Conservation (phyloP, 2,329 filamentous ascomycete genomes). For the Apiospora rasikravindrae region DNA sequence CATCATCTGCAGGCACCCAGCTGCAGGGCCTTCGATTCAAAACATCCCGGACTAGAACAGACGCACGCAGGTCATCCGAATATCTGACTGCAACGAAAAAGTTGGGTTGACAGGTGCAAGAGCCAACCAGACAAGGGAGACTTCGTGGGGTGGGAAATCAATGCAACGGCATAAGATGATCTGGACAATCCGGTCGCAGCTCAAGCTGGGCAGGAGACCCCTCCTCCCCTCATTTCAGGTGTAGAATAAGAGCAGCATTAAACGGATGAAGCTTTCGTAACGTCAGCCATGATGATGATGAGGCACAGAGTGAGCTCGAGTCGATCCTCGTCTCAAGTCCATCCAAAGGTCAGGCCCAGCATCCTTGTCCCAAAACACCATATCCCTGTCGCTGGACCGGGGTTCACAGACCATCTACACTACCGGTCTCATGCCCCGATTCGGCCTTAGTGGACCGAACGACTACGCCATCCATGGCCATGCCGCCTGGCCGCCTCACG, state of each 20-base stretch:
- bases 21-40: constrained; percentile 28
- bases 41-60: constrained; percentile 35
- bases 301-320: constrained; percentile 40
- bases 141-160: constrained; percentile 33
- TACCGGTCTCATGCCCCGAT: constrained; percentile 38
- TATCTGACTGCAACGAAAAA: constrained; percentile 20
- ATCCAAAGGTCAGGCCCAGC: constrained; percentile 37
- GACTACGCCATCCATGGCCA: constrained; percentile 30
- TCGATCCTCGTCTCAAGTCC: constrained; percentile 52
- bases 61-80: constrained; percentile 37
- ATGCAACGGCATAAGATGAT: constrained; percentile 52
- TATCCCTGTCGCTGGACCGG: constrained; percentile 30
- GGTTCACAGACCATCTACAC: constrained; percentile 37
- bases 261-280: constrained; percentile 42
- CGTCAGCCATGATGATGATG: constrained; percentile 41
- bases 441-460: constrained; percentile 38
- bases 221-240: constrained; percentile 16
- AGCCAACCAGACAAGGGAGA: constrained; percentile 31
- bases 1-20: constrained; percentile 13
- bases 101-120: constrained; percentile 34
- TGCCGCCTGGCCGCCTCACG: constrained; percentile 1
- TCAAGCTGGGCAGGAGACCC: constrained; percentile 39
- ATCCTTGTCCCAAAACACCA: constrained; percentile 42
- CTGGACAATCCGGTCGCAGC: constrained; percentile 54
- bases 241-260: constrained; percentile 29